A percentile compares a stretch with the other conserved stretches of the same genome.
Evolutionary conservation across 2,329 filamentous ascomycete species (phyloP).

Genomic region (Xylogone sp.): DNA sequence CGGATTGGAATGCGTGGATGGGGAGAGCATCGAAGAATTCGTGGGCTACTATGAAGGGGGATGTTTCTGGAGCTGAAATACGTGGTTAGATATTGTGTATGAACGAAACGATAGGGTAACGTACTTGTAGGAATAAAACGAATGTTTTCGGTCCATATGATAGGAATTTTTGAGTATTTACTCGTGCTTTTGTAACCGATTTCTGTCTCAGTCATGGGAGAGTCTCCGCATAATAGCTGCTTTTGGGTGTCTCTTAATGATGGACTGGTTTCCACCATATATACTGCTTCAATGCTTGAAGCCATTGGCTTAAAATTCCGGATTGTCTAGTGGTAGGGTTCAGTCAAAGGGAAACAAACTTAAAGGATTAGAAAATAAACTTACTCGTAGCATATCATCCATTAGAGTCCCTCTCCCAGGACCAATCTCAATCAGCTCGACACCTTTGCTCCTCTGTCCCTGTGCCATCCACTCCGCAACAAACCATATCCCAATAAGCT

Average conservation of each 20-base stretch:
- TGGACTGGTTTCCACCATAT: conserved; percentile 90
- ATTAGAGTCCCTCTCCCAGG: conserved; percentile 93
- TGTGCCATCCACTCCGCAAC: conserved; percentile 96
- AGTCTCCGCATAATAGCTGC: conserved; percentile 73
- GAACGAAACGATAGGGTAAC: not conserved
- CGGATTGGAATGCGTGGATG: conserved; percentile 89
- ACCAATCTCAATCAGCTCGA: conserved; percentile 90
- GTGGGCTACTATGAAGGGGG: conserved; percentile 91
- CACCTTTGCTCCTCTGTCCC: conserved; percentile 65
- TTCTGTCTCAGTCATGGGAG: conserved; percentile 64
- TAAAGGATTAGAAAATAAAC: conserved; percentile 25
- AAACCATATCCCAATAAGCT: conserved; percentile 91
- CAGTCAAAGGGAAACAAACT: conserved; percentile 5
- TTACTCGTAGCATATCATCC: conserved; percentile 88
- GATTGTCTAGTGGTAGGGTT: conserved; percentile 61
- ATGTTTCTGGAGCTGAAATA: conserved; percentile 59
- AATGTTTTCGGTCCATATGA: conserved; percentile 79
- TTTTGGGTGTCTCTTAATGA: conserved; percentile 75
- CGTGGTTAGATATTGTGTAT: conserved; percentile 2
- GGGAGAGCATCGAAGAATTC: conserved; percentile 98
- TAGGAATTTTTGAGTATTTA: conserved; percentile 70
- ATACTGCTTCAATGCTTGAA: conserved; percentile 77
- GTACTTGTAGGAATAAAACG: conserved; percentile 15
- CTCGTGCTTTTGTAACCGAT: conserved; percentile 70
- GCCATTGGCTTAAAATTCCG: conserved; percentile 77